Conservation (phyloP, 345 rosid species). For the Citrus sp. region DNA sequence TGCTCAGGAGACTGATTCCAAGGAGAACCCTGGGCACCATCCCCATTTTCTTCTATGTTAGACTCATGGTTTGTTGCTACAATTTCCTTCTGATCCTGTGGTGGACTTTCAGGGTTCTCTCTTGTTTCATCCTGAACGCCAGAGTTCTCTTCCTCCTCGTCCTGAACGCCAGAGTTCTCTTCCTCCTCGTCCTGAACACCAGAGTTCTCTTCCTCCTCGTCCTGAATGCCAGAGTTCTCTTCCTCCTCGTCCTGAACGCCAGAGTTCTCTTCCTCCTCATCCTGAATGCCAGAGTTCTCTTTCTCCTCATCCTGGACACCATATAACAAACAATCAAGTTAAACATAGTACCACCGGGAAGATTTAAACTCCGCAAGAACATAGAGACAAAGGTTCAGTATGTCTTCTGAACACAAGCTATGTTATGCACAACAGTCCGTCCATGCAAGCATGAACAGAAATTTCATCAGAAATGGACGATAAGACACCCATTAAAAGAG, state of each 20-base stretch:
- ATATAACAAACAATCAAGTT: not conserved
- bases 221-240: conserved; percentile 23
- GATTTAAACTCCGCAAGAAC: not conserved
- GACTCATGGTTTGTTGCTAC: conserved; percentile 21
- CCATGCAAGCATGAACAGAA: not conserved
- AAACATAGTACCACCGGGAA: not conserved
- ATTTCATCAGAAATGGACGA: not conserved
- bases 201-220: conserved; percentile 21
- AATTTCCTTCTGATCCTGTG: conserved; percentile 31
- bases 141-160: not conserved
- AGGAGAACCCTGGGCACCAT: conserved; percentile 27
- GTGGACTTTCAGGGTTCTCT: conserved; percentile 22
- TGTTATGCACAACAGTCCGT: not conserved
- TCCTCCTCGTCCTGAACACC: not conserved
- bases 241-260: not conserved
- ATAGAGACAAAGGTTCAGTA: not conserved
- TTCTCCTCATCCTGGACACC: conserved; percentile 25
- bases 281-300: conserved; percentile 21
- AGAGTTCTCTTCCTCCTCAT: not conserved
- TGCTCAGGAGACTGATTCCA: conserved; percentile 38
- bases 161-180: not conserved
- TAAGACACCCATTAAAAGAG: not conserved
- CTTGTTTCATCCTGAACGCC: not conserved
- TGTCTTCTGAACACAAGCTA: conserved; percentile 5
- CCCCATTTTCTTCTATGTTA: conserved; percentile 26